These are phyloP conservation scores for Corchorus olitorius DNA, from an alignment of 345 rosid genomes.

Conservation along the genomic window DNA sequence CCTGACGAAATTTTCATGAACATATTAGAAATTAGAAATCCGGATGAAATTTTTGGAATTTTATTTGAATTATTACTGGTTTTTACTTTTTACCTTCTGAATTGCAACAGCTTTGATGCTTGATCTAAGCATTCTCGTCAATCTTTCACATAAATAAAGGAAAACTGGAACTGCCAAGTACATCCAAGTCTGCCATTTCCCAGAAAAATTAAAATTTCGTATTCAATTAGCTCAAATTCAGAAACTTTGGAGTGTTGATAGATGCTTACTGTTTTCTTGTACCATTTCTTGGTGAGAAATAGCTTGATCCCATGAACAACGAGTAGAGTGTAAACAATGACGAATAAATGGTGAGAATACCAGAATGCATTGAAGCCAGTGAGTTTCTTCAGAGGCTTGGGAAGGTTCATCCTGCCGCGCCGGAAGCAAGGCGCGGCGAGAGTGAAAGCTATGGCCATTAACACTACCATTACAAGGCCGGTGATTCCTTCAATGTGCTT, in stretches of 20 bases:
- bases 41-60: background rate
- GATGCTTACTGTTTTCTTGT: conserved; percentile 60
- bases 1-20: conserved; percentile 37
- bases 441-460: conserved; percentile 83
- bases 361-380: conserved; percentile 89
- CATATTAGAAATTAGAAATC: background rate
- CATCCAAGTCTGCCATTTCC: conserved; percentile 71
- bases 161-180: conserved; percentile 61
- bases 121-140: conserved; percentile 68
- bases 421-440: conserved; percentile 78
- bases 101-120: conserved; percentile 67
- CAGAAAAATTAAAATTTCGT: background rate
- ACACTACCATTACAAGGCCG: conserved; percentile 58
- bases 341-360: conserved; percentile 82
- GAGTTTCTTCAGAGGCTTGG: conserved; percentile 61
- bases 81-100: conserved; percentile 43
- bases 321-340: conserved; percentile 70
- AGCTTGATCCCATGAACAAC: conserved; percentile 66
- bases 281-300: conserved; percentile 59
- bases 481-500: conserved; percentile 66
- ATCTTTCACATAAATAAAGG: conserved; percentile 62
- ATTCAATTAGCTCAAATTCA: background rate
- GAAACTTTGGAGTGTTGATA: background rate
- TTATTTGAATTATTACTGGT: no score
- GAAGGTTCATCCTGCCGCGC: conserved; percentile 55